phyloP scores from a whole-genome alignment of 1,284 basidiomycete species.

The Austroboletus rostrupii region DNA sequence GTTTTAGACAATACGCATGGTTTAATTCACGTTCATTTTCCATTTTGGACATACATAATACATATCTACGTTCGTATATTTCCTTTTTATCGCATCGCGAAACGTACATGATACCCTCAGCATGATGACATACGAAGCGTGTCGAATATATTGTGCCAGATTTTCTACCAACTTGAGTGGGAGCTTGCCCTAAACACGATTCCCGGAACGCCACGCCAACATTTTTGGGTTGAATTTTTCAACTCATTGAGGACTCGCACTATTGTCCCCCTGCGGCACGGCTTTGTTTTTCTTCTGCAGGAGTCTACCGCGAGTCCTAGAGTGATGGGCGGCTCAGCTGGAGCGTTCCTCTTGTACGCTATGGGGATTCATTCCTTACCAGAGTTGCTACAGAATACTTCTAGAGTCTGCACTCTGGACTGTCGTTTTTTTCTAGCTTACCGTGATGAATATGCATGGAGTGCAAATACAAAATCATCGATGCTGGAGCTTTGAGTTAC shows the following conservation, averaged over 20 bases:
- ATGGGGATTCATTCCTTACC: slow-evolving; percentile 49
- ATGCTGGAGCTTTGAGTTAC: too few species aligned
- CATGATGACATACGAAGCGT: not conserved
- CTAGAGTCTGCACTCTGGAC: not conserved
- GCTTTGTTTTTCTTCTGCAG: slow-evolving; percentile 31
- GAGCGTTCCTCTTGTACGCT: slow-evolving; percentile 34
- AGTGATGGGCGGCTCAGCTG: slow-evolving; percentile 41
- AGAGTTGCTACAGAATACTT: slow-evolving; percentile 33
- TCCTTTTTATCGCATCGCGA: not conserved
- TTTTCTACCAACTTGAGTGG: not conserved
- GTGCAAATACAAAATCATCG: too few species aligned
- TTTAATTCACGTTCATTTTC: slow-evolving; percentile 25
- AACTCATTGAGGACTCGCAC: slow-evolving; percentile 47
- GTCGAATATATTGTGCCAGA: not conserved
- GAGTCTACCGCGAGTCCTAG: slow-evolving; percentile 51
- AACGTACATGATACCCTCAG: slow-evolving; percentile 4
- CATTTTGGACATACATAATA: not conserved
- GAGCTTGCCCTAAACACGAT: slow-evolving; percentile 16
- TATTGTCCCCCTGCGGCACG: slow-evolving; percentile 48
- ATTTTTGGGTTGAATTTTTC: not conserved
- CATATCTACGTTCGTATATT: not conserved
- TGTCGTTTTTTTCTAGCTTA: too few species aligned
- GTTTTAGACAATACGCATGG: slow-evolving; percentile 11
- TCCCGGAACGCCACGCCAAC: not conserved
- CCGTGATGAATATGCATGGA: too few species aligned